A percentile compares a stretch with the other conserved stretches of the same genome.
Evolutionary conservation across 345 rosid genomes (phyloP).

Genomic region (Erucastrum elatum): DNA sequence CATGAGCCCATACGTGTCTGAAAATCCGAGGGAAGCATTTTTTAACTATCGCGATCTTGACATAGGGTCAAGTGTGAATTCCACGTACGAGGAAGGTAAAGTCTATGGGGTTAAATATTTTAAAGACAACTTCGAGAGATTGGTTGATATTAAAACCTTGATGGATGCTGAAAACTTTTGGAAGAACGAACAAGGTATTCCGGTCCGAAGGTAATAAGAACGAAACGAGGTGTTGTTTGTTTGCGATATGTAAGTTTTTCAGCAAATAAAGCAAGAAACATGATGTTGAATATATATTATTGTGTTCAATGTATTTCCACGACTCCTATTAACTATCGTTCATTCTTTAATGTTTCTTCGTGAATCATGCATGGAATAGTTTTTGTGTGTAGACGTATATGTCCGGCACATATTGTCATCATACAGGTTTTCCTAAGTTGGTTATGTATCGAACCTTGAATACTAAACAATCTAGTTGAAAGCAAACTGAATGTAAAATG

Average conservation of each 20-base stretch:
- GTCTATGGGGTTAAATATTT: conserved; percentile 60
- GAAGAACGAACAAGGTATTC: conserved; percentile 56
- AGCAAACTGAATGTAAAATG: not conserved
- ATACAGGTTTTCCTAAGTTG: not conserved
- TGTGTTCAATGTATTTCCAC: no score
- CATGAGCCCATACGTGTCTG: conserved; percentile 56
- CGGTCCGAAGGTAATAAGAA: conserved; percentile 31
- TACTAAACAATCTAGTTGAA: not conserved
- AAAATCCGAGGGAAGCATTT: conserved; percentile 53
- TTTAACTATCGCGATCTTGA: conserved; percentile 57
- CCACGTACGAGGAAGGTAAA: conserved; percentile 44
- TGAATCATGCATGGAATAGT: no score
- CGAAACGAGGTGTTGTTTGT: not conserved
- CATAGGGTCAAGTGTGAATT: conserved; percentile 24
- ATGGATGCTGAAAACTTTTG: conserved; percentile 52
- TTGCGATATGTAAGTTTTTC: not conserved
- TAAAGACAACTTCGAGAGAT: conserved; percentile 57
- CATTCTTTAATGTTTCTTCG: no score
- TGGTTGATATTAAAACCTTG: conserved; percentile 47
- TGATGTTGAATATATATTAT: not conserved
- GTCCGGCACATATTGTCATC: no score
- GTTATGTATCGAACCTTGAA: not conserved
- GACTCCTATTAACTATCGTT: no score
- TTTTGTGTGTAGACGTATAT: no score
- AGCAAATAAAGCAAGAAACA: not conserved